Conservation (phyloP, 2,329 filamentous ascomycete genomes). For the Colletotrichum liriopes region DNA sequence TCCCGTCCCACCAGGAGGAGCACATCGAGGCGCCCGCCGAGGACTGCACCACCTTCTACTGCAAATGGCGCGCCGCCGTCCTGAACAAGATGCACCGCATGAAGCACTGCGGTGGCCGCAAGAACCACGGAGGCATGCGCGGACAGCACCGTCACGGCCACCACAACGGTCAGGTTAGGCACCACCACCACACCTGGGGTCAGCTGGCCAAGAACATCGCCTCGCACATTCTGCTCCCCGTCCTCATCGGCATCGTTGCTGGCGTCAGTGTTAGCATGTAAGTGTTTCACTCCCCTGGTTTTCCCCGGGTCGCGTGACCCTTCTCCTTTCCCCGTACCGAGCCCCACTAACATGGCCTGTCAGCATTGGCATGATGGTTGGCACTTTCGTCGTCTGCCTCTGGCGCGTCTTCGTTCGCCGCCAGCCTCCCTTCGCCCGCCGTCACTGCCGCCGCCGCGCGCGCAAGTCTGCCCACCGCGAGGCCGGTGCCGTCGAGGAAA, state of each 20-base stretch:
- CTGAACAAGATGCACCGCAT: constrained; percentile 49
- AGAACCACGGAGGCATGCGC: constrained; percentile 41
- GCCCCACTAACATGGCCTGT: constrained; percentile 48
- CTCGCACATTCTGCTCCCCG: constrained; percentile 76
- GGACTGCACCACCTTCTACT: constrained; percentile 63
- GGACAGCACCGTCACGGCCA: constrained; percentile 47
- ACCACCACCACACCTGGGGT: constrained; percentile 57
- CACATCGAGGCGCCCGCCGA: constrained; percentile 39
- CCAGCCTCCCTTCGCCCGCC: constrained; percentile 50
- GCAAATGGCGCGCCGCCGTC: constrained; percentile 69
- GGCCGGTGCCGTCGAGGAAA: constrained; percentile 62
- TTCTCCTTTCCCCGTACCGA: neutral
- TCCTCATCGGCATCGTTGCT: constrained; percentile 78
- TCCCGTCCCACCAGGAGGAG: constrained; percentile 46
- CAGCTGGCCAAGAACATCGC: constrained; percentile 69
- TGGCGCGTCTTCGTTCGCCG: constrained; percentile 69
- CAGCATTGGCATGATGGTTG: constrained; percentile 76
- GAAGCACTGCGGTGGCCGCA: constrained; percentile 58
- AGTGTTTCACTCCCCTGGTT: constrained; percentile 48
- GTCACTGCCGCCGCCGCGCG: constrained; percentile 51
- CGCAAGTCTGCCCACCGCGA: constrained; percentile 58
- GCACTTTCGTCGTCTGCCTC: constrained; percentile 72
- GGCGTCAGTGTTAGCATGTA: constrained; percentile 78
- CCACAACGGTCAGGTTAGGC: constrained; percentile 49
- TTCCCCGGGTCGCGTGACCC: neutral